Percentiles rank a stretch among this genome's conserved stretches.
Evolutionary conservation across 345 rosid genomes (phyloP).

Genomic region (Bruguiera parviflora): DNA sequence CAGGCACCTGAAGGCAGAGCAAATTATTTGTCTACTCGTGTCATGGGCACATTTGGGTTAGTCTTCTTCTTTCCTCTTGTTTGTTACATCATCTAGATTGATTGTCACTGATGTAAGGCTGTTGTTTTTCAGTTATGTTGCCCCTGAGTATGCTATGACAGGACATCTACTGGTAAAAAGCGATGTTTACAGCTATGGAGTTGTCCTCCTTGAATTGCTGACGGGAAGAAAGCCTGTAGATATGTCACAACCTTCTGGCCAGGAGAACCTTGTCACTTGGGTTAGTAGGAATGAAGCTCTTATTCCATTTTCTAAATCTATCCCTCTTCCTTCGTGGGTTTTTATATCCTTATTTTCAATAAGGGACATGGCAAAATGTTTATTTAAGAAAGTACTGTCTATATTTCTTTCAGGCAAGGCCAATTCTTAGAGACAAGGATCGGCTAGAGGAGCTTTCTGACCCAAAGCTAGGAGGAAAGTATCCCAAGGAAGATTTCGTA

Average conservation of each 20-base stretch:
- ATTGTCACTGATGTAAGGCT: slow-evolving; percentile 2
- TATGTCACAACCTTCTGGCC: slow-evolving; percentile 98
- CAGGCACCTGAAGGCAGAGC: slow-evolving; percentile 99
- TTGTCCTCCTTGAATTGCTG: slow-evolving; percentile 88
- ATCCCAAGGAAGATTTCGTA: slow-evolving; percentile 86
- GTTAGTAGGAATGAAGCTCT: slow-evolving; percentile 39
- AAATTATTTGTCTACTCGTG: slow-evolving; percentile 92
- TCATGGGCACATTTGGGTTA: slow-evolving; percentile 99
- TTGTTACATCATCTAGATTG: slow-evolving; percentile 1
- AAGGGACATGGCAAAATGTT: background rate
- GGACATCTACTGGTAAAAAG: slow-evolving; percentile 98
- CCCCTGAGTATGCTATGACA: slow-evolving; percentile 99
- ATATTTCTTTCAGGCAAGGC: slow-evolving; percentile 70
- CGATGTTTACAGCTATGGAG: slow-evolving; percentile 98
- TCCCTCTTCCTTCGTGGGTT: background rate
- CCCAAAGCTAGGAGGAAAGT: slow-evolving; percentile 68
- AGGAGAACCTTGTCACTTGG: slow-evolving; percentile 98
- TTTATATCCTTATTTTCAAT: background rate
- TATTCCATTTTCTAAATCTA: background rate
- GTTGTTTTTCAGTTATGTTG: slow-evolving; percentile 70
- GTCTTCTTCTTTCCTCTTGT: slow-evolving; percentile 24
- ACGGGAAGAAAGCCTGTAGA: slow-evolving; percentile 97
- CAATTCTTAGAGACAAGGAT: slow-evolving; percentile 92
- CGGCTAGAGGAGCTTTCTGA: slow-evolving; percentile 85
- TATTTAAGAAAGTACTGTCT: background rate